Percentiles rank a stretch among this genome's conserved stretches.
Conservation (phyloP, 257 asterid genomes). For the Mentha longifolia region DNA sequence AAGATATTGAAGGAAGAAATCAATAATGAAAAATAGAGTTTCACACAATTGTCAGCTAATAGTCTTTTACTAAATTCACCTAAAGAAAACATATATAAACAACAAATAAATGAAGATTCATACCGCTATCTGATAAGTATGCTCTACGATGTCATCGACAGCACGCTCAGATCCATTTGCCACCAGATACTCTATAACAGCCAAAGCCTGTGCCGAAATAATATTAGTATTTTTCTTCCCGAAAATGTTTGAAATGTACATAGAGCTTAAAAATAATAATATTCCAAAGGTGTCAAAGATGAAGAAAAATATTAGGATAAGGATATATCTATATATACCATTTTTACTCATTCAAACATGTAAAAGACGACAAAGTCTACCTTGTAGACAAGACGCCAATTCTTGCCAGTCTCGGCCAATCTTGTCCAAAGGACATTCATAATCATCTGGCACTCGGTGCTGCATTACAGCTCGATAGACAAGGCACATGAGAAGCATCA, state of each 20-base stretch:
- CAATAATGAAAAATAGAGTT: constrained; percentile 15
- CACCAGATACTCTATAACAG: constrained; percentile 96
- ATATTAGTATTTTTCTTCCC: constrained; percentile 4
- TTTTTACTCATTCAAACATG: constrained; percentile 23
- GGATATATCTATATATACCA: background rate
- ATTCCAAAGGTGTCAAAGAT: background rate
- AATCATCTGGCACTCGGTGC: constrained; percentile 87
- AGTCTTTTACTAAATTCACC: constrained; percentile 18
- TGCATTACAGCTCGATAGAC: constrained; percentile 52
- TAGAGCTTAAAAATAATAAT: background rate
- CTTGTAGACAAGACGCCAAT: constrained; percentile 96
- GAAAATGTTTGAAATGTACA: constrained; percentile 19
- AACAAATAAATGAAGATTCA: constrained; percentile 37
- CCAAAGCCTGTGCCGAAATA: constrained; percentile 62
- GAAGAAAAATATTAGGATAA: background rate
- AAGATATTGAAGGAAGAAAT: constrained; percentile 25
- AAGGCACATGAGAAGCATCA: constrained; percentile 37
- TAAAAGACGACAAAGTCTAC: constrained; percentile 39
- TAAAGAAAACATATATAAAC: constrained; percentile 22
- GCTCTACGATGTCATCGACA: constrained; percentile 88
- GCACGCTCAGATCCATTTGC: constrained; percentile 95
- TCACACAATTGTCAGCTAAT: background rate
- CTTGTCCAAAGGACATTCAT: constrained; percentile 97
- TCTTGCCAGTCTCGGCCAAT: constrained; percentile 79
- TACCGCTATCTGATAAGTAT: constrained; percentile 90